Percentiles rank a stretch among this genome's conserved stretches.
phyloP scores from a whole-genome alignment of 106 monocot genomes.

The Apostasia shenzhenica region DNA sequence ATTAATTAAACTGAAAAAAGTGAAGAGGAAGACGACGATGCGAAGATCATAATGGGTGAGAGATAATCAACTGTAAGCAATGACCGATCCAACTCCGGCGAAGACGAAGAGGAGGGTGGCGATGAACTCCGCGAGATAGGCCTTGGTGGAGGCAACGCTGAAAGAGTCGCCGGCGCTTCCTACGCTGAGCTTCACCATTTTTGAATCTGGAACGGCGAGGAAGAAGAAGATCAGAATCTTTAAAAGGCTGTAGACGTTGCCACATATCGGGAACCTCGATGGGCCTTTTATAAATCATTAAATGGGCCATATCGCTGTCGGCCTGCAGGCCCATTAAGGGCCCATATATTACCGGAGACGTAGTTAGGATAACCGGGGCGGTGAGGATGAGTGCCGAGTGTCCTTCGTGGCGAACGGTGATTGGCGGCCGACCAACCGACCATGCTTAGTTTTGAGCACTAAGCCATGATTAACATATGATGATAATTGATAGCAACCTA shows the following conservation, averaged over 20 bases:
- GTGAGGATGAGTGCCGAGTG: background rate
- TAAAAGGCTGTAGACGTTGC: no score
- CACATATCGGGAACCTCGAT: no score
- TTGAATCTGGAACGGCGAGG: background rate
- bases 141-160: constrained; percentile 8
- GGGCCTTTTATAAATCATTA: no score
- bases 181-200: constrained; percentile 13
- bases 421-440: background rate
- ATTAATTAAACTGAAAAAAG: no score
- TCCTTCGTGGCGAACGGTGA: background rate
- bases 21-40: no score
- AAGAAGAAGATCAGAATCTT: background rate
- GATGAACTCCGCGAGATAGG: constrained; percentile 24
- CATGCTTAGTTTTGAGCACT: background rate
- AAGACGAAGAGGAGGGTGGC: constrained; percentile 28
- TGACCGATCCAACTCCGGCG: constrained; percentile 20
- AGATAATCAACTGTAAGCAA: constrained; percentile 7
- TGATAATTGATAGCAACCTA: no score
- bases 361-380: background rate
- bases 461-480: background rate
- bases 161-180: constrained; percentile 20
- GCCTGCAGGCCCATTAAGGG: no score
- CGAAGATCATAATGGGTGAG: no score
- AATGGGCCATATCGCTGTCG: no score
- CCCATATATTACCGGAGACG: background rate